Base-by-base conservation (phyloP, 345 rosid genomes). In the Syzygium jambos region DNA sequence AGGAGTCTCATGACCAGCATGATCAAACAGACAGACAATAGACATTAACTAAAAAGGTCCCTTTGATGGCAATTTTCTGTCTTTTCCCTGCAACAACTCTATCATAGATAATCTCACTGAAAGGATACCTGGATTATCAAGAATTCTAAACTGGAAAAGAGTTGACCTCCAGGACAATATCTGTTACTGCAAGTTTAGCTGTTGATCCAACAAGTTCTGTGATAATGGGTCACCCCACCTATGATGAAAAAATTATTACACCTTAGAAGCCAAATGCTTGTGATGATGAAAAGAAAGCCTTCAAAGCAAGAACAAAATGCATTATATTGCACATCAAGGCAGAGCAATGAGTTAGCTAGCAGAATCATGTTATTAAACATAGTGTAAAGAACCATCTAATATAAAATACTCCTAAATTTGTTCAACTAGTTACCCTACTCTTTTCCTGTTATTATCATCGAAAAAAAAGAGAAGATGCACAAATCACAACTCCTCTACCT, bases 151-250 rank as follows among this genome's bases (percentile, higher is more conserved):
- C 34, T 21, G 85, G 43, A 25, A 56, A 78, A 87, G 52, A 43
- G 22, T 38, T n/a, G n/a, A n/a, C n/a, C n/a, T n/a, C 43, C 43
- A 41, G 43, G 43, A 41, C 43, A 41, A 41, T 41, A 97, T 96
- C 93, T 43, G 91, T 85, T 97, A 96, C 91, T 97, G 99, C 92
- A 97, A 89, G 89, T 80, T 86, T 89, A 96, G 92, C 88, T 97
- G 99, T 84, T 94, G 93, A 90, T 89, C 89, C 92, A 97, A 89
- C 99, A 98, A 97, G 91, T 93, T 95, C 88, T 94, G 87, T 13
- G 98, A 91, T 86, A 97, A 90, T 73, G 98, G 98, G 43, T 98
- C 98, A 91, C 99, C 99, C 99, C 99, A 97, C 87, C 99, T 97
- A 94, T 88, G 68, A 88, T 85, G 23, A 87, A 56, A 68, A 52